Evolutionary conservation across 2,329 filamentous ascomycete species (phyloP).

Genomic region (Sphaerostilbella broomeana): DNA sequence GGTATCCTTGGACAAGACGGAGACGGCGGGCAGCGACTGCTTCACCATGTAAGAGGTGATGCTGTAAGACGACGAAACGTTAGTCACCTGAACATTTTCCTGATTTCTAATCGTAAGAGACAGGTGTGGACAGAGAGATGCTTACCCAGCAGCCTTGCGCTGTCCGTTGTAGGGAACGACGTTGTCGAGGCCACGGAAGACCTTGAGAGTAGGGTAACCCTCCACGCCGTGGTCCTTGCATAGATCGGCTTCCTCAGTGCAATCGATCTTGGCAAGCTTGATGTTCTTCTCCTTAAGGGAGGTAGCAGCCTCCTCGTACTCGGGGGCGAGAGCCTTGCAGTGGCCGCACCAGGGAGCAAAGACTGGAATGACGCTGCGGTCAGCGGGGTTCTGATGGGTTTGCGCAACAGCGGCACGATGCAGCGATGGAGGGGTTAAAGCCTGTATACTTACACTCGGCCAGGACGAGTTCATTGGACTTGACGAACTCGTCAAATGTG

Average conservation of each 20-base stretch:
- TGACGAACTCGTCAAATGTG: constrained; percentile 81
- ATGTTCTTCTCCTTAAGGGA: constrained; percentile 84
- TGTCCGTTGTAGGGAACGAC: constrained; percentile 74
- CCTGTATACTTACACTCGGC: constrained; percentile 73
- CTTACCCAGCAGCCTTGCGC: constrained; percentile 74
- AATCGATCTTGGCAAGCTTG: constrained; percentile 81
- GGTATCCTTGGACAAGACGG: constrained; percentile 69
- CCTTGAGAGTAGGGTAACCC: constrained; percentile 97
- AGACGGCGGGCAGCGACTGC: constrained; percentile 91
- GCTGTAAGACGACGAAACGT: constrained; percentile 27
- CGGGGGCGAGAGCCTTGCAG: constrained; percentile 94
- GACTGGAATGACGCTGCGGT: constrained; percentile 47
- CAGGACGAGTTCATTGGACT: constrained; percentile 79
- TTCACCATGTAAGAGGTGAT: constrained; percentile 92
- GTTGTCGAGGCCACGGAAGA: constrained; percentile 88
- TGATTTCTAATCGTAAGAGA: background rate
- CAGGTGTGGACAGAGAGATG: constrained; percentile 16
- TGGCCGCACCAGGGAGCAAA: constrained; percentile 96
- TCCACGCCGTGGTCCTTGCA: constrained; percentile 88
- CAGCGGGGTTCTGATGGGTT: constrained; percentile 34
- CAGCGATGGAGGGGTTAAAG: background rate
- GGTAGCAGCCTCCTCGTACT: constrained; percentile 83
- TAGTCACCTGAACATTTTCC: constrained; percentile 15
- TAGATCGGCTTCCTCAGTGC: constrained; percentile 87
- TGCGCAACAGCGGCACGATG: background rate